Evolutionary conservation across 2,329 filamentous ascomycete species (phyloP), one percentile per base, ranked within the genome.

Genomic region (Gyromitra esculenta): DNA sequence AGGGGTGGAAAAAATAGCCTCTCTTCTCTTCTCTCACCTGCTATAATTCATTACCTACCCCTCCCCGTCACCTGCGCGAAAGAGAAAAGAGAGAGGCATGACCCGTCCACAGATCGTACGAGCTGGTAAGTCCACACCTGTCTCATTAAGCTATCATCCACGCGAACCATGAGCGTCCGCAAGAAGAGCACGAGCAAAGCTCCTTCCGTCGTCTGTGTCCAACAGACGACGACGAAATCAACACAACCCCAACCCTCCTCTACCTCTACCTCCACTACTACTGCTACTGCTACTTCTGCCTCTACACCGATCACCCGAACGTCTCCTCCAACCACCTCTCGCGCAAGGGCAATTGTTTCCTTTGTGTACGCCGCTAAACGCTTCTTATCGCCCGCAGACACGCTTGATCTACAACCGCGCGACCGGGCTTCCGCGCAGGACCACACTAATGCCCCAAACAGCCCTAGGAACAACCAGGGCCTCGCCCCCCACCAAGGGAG

Each of bases 321-420:
- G 31, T 45, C 13, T n/a, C 52, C 65, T 39, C 66, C 73, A 52
- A 45, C 48, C 41, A 41, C 50, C n/a, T 63, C 63, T 59, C 74
- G 74, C 41, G 56, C 64, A 25, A 69, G 39, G 18, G 31, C 56
- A 69, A 70, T 74, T 60, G 39, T 54, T 57, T 74, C 56, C 72
- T 64, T 74, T 70, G 72, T 74, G 43, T 69, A 69, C 35, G 72
- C 72, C 66, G 72, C 72, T 75, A 75, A 75, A 75, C 72, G 72
- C 60, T 75, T 75, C 39, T 59, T 70, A 70, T 64, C 72, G 50
- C 65, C 66, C 59, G 13, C 84, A 97, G 95, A 98, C 86, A 96
- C 95, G 78, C 92, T 97, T 85, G 96, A 98, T 85, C 90, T 98
- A 67, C 96, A 98, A 87, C 89, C 93, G 84, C 92, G 90, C 82